Conservation (phyloP, 495 filamentous ascomycete species). For the Parmelia sp. region DNA sequence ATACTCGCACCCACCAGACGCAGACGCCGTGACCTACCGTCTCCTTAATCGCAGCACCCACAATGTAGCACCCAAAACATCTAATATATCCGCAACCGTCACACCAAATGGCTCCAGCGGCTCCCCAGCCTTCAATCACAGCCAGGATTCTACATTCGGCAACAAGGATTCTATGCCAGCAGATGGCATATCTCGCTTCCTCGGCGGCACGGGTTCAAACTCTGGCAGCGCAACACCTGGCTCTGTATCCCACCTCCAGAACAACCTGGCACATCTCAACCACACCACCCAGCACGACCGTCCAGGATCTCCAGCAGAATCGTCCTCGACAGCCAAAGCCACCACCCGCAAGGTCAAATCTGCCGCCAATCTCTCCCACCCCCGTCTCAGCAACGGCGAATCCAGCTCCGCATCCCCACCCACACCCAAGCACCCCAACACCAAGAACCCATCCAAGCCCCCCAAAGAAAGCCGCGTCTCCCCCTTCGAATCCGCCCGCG, state of each 20-base stretch:
- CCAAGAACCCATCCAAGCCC: neutral
- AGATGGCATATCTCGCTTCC: slow-evolving; percentile 28
- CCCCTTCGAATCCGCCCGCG: slow-evolving; percentile 26
- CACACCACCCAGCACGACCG: slow-evolving; percentile 9
- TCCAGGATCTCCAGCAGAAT: slow-evolving; percentile 1
- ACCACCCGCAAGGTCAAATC: slow-evolving; percentile 22
- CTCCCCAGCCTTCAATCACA: slow-evolving; percentile 22
- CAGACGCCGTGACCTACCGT: slow-evolving; percentile 25
- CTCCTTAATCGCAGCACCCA: slow-evolving; percentile 24
- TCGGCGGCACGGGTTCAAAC: slow-evolving; percentile 16
- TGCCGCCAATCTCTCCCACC: slow-evolving; percentile 21
- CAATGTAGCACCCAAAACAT: slow-evolving; percentile 17
- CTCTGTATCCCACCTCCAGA: slow-evolving; percentile 24
- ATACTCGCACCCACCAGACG: slow-evolving; percentile 21
- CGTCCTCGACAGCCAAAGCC: slow-evolving; percentile 2
- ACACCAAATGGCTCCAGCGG: slow-evolving; percentile 21
- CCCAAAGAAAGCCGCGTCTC: slow-evolving; percentile 12
- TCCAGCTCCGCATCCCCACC: slow-evolving; percentile 11
- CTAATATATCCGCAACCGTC: slow-evolving; percentile 22
- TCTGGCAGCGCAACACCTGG: slow-evolving; percentile 23
- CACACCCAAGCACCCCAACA: neutral
- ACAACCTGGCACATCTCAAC: slow-evolving; percentile 16
- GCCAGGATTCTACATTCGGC: slow-evolving; percentile 16
- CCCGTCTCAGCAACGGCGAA: slow-evolving; percentile 2
- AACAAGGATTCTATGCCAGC: slow-evolving; percentile 24